A percentile compares a stretch with the other conserved stretches of the same genome.
These are phyloP conservation scores for Udeniomyces megalosporus DNA, from an alignment of 768 basidiomycete species.

Conservation along the genomic window DNA sequence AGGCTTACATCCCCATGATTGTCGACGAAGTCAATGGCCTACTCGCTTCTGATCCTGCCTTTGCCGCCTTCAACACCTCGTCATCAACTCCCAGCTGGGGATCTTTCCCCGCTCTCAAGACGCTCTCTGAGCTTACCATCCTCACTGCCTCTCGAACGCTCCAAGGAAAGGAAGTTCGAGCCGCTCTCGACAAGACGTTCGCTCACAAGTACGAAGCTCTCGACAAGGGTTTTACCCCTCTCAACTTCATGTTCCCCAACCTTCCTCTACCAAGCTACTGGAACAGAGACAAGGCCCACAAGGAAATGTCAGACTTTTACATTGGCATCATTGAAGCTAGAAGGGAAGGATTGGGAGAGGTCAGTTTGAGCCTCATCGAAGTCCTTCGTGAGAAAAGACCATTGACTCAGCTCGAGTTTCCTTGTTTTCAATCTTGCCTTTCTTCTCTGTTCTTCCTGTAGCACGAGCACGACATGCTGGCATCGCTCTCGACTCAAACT, in stretches of 20 bases:
- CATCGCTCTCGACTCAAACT: conserved; percentile 60
- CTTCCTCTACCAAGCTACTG: conserved; percentile 81
- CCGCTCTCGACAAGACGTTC: conserved; percentile 60
- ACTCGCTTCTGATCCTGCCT: conserved; percentile 47
- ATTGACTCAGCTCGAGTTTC: neutral
- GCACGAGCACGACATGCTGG: conserved; percentile 81
- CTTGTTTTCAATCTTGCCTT: conserved; percentile 9
- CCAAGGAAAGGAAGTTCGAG: conserved; percentile 80
- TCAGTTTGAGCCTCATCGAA: conserved; percentile 24
- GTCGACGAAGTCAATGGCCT: conserved; percentile 47
- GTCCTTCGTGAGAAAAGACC: conserved; percentile 35
- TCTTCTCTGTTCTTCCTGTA: too few relatives aligned
- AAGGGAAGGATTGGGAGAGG: conserved; percentile 37
- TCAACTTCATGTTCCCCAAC: conserved; percentile 91
- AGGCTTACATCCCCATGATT: conserved; percentile 64
- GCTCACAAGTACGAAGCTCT: conserved; percentile 64
- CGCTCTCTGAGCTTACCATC: conserved; percentile 77
- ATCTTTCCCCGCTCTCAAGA: conserved; percentile 52
- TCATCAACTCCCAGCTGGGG: conserved; percentile 48
- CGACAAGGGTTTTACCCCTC: conserved; percentile 87
- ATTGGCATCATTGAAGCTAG: conserved; percentile 62
- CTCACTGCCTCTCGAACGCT: conserved; percentile 84
- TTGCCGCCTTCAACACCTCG: conserved; percentile 30
- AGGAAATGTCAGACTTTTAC: conserved; percentile 88
- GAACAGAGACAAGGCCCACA: conserved; percentile 71